Conservation (phyloP, 2,329 filamentous ascomycete genomes). For the Helotiales sp. region DNA sequence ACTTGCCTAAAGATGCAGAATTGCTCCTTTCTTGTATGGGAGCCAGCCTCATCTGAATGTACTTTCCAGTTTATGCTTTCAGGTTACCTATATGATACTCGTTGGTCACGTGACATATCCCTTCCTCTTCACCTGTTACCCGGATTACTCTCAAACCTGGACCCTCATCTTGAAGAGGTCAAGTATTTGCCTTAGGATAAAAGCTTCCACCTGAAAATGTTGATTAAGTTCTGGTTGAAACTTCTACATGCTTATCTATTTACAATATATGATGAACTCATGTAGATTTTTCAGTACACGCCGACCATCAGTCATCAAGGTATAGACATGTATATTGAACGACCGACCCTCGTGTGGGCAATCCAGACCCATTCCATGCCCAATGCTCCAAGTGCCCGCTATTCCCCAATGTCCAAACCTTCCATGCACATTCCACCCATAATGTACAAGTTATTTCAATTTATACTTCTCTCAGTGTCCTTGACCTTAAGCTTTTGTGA, state of each 20-base stretch:
- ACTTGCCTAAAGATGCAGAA: too few relatives aligned
- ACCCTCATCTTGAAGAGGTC: too few relatives aligned
- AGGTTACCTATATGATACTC: too few relatives aligned
- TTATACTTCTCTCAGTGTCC: background rate
- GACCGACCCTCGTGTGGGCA: background rate
- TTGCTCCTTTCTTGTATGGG: too few relatives aligned
- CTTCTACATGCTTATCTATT: background rate
- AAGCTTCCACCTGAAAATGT: too few relatives aligned
- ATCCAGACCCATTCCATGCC: background rate
- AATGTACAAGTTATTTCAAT: background rate
- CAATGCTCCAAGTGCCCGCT: background rate
- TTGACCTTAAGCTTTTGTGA: background rate
- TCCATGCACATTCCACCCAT: slow-evolving; percentile 1
- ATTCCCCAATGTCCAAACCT: background rate
- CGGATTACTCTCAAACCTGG: too few relatives aligned
- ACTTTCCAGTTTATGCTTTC: too few relatives aligned
- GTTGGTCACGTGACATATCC: too few relatives aligned
- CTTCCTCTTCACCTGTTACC: too few relatives aligned
- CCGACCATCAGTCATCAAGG: background rate
- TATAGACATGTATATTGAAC: background rate
- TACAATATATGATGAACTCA: background rate
- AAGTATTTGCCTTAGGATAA: too few relatives aligned
- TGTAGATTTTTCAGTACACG: background rate
- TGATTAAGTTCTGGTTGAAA: too few relatives aligned
- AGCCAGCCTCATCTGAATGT: too few relatives aligned